Evolutionary conservation across 2,329 filamentous ascomycete species (phyloP).

Genomic region (Sclerotinia nivalis): DNA sequence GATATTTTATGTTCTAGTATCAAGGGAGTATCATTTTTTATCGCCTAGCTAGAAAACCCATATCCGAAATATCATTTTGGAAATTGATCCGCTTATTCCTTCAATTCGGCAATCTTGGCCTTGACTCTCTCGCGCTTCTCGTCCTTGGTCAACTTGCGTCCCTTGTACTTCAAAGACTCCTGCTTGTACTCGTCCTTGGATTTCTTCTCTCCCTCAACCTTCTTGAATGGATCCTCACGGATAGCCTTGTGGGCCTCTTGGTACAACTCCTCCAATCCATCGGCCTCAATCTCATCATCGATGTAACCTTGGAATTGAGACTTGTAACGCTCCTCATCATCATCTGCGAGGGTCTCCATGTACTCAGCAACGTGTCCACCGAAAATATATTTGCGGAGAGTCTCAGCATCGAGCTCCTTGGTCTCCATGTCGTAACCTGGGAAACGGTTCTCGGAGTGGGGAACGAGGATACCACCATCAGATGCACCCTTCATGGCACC

Average conservation of each 20-base stretch:
- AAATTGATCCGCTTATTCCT: conserved; percentile 43
- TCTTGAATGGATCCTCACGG: conserved; percentile 98
- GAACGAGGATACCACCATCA: conserved; percentile 93
- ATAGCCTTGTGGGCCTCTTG: conserved; percentile 92
- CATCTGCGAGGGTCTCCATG: conserved; percentile 99
- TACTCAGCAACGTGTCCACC: conserved; percentile 98
- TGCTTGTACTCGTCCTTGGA: conserved; percentile 95
- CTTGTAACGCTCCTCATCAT: conserved; percentile 99
- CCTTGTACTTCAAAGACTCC: conserved; percentile 88
- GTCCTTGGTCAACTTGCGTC: conserved; percentile 74
- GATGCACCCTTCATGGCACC: conserved; percentile 99
- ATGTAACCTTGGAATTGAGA: conserved; percentile 98
- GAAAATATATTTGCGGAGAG: conserved; percentile 98
- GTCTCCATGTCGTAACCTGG: conserved; percentile 95
- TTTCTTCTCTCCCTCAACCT: conserved; percentile 84
- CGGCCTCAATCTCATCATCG: conserved; percentile 93
- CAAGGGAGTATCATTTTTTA: conserved; percentile 14
- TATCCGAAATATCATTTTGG: conserved; percentile 25
- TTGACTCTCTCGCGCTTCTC: conserved; percentile 83
- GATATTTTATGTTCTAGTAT: conserved; percentile 1
- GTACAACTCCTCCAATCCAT: conserved; percentile 96
- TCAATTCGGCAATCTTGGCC: conserved; percentile 86
- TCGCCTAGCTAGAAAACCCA: conserved; percentile 25
- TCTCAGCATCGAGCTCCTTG: conserved; percentile 97
- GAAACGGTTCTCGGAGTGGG: conserved; percentile 99